phyloP scores from a whole-genome alignment of 192 early-diverging fungal genomes.

The Podila epicladia region DNA sequence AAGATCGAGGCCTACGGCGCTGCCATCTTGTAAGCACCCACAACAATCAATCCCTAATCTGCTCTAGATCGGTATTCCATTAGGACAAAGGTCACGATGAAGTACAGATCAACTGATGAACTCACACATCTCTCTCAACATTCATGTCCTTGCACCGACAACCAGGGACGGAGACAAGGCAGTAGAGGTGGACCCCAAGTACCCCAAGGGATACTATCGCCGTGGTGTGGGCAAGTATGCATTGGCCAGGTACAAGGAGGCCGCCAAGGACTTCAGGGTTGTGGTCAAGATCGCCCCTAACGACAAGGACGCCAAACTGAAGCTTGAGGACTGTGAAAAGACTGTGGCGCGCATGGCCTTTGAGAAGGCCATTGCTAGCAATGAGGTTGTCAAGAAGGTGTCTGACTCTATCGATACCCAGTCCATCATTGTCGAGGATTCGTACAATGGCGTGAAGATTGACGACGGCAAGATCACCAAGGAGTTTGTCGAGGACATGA shows the following conservation, averaged over 20 bases:
- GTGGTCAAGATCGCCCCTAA: conserved; percentile 78
- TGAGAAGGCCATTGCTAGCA: conserved; percentile 90
- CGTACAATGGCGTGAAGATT: conserved; percentile 89
- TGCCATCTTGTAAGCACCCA: conserved; percentile 62
- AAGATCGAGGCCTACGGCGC: conserved; percentile 88
- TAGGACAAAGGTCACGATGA: background rate
- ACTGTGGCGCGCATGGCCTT: conserved; percentile 88
- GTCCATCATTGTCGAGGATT: conserved; percentile 67
- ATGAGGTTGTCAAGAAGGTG: conserved; percentile 68
- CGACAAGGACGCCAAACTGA: conserved; percentile 81
- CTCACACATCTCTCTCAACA: background rate
- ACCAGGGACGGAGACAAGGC: conserved; percentile 84
- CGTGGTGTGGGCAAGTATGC: conserved; percentile 91
- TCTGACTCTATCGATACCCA: conserved; percentile 59
- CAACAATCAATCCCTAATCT: too few relatives aligned
- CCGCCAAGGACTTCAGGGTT: conserved; percentile 76
- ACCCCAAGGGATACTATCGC: conserved; percentile 95
- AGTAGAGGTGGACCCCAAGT: conserved; percentile 81
- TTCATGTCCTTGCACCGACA: conserved; percentile 28
- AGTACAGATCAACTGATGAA: background rate
- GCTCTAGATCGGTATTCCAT: background rate
- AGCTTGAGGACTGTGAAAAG: conserved; percentile 91
- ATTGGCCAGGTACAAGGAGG: conserved; percentile 87
- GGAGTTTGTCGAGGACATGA: conserved; percentile 82
- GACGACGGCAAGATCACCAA: conserved; percentile 75